phyloP scores from a whole-genome alignment of 495 filamentous ascomycete genomes.

The Penicillium cosmopolitanum region DNA sequence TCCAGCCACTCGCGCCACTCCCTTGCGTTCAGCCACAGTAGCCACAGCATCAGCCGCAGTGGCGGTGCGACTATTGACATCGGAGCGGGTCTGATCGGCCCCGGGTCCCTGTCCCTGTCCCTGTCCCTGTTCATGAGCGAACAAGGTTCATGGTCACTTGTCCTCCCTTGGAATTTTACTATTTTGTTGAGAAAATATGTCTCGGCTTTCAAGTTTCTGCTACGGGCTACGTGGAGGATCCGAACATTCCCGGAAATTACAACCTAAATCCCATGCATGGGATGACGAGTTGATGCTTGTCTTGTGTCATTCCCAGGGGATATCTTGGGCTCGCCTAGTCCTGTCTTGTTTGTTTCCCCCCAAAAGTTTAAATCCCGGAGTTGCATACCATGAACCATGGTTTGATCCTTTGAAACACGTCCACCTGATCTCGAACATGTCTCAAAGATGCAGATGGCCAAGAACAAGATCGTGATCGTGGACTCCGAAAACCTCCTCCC shows the following conservation, averaged over 20 bases:
- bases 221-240: neutral
- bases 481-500: neutral
- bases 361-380: conserved; percentile 1
- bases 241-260: neutral
- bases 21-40: conserved; percentile 31
- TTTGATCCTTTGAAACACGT: neutral
- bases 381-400: neutral
- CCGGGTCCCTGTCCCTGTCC: too few species aligned
- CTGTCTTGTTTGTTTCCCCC: neutral
- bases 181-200: too few species aligned
- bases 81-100: conserved; percentile 9
- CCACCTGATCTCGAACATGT: neutral
- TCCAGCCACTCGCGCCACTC: conserved; percentile 22
- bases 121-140: neutral
- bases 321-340: neutral
- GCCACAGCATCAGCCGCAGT: conserved; percentile 28
- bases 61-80: conserved; percentile 28
- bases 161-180: conserved; percentile 13
- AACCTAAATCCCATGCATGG: neutral
- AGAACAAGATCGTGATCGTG: neutral
- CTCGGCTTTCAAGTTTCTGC: neutral
- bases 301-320: neutral
- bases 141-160: conserved; percentile 7
- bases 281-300: neutral
- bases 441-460: neutral